Base-by-base conservation (phyloP, 768 basidiomycete species). In the Leccinum obscurum region DNA sequence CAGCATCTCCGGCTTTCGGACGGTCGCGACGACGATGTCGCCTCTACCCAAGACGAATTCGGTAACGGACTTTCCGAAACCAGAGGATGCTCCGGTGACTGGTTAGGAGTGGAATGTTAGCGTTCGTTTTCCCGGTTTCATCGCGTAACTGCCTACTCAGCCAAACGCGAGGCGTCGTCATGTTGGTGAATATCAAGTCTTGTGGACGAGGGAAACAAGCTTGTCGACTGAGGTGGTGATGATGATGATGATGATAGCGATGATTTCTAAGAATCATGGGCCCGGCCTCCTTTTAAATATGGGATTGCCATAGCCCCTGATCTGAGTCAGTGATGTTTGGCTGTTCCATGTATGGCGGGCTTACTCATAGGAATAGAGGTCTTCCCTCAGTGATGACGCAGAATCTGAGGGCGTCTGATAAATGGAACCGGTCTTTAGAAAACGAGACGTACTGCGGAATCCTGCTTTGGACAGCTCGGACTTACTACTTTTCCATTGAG, bases 21-120 rank as follows among this genome's bases (percentile, higher is more conserved):
- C 68, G 20, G 81, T 80, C 6, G 81, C 80, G 51, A 80, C 72
- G 41, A 65, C 78, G 14, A 66, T 74, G 53, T 78, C 76, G 22
- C 79, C 79, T 6, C 65, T 62, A 15, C 52, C 57, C 46, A 81
- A 70, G 46, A 70, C 69, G 17, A 39, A 56, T 58, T 78, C 73
- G 2, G 70, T 67, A 55, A 77, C 63, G 15, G 60, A 46, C 28
- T 66, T 72, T 11, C 79, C 80, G 49, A 81, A 71, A 9, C 80
- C 78, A 6, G 76, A 68, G 0, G 74, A 76, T n/a, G 77, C 64
- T 6, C 79, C 78, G 11, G 76, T 79, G 32, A 79, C 81, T 78
- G 20, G 30, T 13, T 17, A 3, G 37, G 49, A 50, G 10, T 2
- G 6, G 6, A n/a, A 6, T 6, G 22, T 64, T 15, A 54, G 54